phyloP scores from a whole-genome alignment of 2,329 filamentous ascomycete genomes.

The Cladophialophora immunda region DNA sequence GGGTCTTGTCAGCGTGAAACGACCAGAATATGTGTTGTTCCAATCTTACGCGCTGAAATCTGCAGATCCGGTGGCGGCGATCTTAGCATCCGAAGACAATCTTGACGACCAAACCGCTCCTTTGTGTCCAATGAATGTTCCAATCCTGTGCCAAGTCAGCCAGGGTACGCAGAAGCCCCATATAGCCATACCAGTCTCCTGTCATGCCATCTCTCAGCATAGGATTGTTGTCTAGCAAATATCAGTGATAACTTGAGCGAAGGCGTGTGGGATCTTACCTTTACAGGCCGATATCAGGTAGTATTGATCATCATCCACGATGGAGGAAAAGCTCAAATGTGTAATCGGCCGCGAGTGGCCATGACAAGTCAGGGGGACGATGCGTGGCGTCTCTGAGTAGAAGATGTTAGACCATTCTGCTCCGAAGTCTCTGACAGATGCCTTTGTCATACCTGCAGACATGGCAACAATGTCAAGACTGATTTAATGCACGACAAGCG shows the following conservation, averaged over 20 bases:
- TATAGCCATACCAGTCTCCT: constrained; percentile 77
- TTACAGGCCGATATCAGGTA: constrained; percentile 95
- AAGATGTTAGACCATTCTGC: not conserved
- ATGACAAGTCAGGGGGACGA: constrained; percentile 91
- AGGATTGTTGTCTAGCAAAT: constrained; percentile 82
- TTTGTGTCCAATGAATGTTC: constrained; percentile 97
- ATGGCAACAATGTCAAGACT: constrained; percentile 7
- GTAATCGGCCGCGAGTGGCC: constrained; percentile 92
- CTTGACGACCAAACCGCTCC: constrained; percentile 97
- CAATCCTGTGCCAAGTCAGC: constrained; percentile 68
- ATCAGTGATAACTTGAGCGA: constrained; percentile 9
- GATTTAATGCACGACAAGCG: not conserved
- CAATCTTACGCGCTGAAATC: constrained; percentile 86
- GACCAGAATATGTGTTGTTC: not conserved
- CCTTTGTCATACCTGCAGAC: constrained; percentile 13
- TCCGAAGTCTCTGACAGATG: not conserved
- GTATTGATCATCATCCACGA: constrained; percentile 83
- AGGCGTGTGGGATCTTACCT: constrained; percentile 58
- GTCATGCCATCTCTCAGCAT: constrained; percentile 97
- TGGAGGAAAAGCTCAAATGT: constrained; percentile 86
- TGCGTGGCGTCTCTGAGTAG: constrained; percentile 57
- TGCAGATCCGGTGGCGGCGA: constrained; percentile 91
- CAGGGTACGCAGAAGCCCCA: not conserved
- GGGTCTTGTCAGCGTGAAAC: constrained; percentile 21
- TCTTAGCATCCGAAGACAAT: constrained; percentile 84